Conservation (phyloP, 495 filamentous ascomycete species). For the Aspergillus asperescens region DNA sequence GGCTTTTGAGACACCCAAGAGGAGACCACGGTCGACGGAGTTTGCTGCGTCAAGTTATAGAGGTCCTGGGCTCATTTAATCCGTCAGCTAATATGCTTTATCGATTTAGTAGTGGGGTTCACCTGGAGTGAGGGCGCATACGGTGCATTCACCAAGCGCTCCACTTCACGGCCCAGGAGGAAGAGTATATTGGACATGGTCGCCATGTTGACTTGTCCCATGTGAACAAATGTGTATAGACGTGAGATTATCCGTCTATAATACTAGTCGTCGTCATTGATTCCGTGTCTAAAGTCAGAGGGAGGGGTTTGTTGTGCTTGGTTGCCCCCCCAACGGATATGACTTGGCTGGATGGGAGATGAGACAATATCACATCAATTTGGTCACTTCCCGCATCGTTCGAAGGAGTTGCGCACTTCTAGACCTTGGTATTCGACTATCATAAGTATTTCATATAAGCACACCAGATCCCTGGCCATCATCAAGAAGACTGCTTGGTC, state of each 20-base stretch:
- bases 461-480: too few species aligned
- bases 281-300: not conserved
- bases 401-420: too few species aligned
- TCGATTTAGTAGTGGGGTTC: slow-evolving; percentile 10
- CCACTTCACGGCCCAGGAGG: slow-evolving; percentile 30
- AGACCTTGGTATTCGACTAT: too few species aligned
- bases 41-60: slow-evolving; percentile 24
- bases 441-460: too few species aligned
- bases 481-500: too few species aligned
- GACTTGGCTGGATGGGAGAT: too few species aligned
- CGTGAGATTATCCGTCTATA: not conserved
- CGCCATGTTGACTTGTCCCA: not conserved
- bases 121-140: slow-evolving; percentile 43
- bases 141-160: slow-evolving; percentile 38
- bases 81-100: slow-evolving; percentile 5
- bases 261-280: not conserved
- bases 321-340: slow-evolving; percentile 36
- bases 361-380: not conserved
- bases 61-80: slow-evolving; percentile 30
- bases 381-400: not conserved
- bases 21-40: slow-evolving; percentile 16
- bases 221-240: not conserved
- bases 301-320: slow-evolving; percentile 15
- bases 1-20: slow-evolving; percentile 43
- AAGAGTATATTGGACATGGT: slow-evolving; percentile 14